Conservation (phyloP, 177 flowering plant genomes). For the Tripterygium wilfordii region DNA sequence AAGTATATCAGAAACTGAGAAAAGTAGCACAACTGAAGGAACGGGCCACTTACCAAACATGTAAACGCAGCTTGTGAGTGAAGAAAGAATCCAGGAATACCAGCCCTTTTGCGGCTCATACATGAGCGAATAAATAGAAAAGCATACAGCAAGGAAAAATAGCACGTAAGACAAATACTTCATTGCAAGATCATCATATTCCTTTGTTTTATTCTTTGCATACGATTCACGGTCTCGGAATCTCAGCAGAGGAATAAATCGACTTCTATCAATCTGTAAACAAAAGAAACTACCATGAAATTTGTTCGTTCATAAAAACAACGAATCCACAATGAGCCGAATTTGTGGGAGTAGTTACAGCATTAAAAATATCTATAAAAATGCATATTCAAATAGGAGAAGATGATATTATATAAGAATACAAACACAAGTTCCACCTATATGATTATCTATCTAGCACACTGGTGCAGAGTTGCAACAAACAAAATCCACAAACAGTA, state of each 20-base stretch:
- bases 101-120: slow-evolving; percentile 96
- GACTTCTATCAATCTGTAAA: slow-evolving; percentile 81
- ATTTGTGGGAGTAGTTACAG: background rate
- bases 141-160: slow-evolving; percentile 72
- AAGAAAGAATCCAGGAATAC: slow-evolving; percentile 98
- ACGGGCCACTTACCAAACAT: slow-evolving; percentile 77
- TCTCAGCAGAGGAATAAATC: slow-evolving; percentile 74
- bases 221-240: slow-evolving; percentile 90
- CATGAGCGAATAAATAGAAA: slow-evolving; percentile 77
- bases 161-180: slow-evolving; percentile 86
- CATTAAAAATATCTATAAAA: background rate
- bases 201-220: slow-evolving; percentile 87
- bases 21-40: background rate
- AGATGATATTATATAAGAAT: no score
- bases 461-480: no score
- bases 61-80: slow-evolving; percentile 95
- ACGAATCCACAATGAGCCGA: background rate
- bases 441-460: no score
- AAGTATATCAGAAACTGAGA: background rate
- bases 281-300: background rate
- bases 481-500: no score
- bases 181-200: slow-evolving; percentile 97
- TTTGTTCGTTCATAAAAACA: background rate
- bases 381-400: no score
- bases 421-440: no score